Conservation (phyloP, 1,284 basidiomycete genomes). For the Irpex rosettiformis region DNA sequence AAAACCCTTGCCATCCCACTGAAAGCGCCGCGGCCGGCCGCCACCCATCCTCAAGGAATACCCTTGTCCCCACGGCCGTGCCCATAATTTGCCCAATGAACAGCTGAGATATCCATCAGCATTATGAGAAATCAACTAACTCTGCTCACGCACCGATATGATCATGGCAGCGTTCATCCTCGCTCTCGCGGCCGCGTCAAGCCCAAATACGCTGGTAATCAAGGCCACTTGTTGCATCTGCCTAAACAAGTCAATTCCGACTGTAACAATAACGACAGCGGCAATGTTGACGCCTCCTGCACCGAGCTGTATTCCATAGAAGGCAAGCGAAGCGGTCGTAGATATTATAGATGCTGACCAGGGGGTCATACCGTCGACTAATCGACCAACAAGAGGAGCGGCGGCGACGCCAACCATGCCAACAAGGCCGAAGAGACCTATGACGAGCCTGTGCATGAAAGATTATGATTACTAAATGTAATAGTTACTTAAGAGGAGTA, state of each 20-base stretch:
- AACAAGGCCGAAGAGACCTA: constrained; percentile 50
- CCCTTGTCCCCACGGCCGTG: constrained; percentile 43
- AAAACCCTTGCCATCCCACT: constrained; percentile 42
- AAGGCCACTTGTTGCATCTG: constrained; percentile 39
- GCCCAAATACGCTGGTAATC: constrained; percentile 33
- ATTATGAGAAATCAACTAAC: background rate
- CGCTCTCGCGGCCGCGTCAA: constrained; percentile 32
- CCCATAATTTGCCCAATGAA: constrained; percentile 50
- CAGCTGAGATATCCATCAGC: constrained; percentile 13
- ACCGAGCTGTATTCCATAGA: constrained; percentile 37
- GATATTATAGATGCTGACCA: constrained; percentile 42
- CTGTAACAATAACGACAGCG: constrained; percentile 38
- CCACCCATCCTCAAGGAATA: constrained; percentile 53
- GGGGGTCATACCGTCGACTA: constrained; percentile 43
- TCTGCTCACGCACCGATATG: constrained; percentile 32
- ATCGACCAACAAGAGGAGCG: constrained; percentile 44
- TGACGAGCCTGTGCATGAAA: constrained; percentile 30
- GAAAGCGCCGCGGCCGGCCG: constrained; percentile 44
- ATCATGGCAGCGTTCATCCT: constrained; percentile 46
- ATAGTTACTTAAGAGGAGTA: background rate
- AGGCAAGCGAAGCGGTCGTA: constrained; percentile 26
- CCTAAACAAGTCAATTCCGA: constrained; percentile 40
- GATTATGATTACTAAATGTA: background rate
- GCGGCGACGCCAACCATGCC: constrained; percentile 40
- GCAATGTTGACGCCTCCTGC: constrained; percentile 39